Evolutionary conservation across 2,329 filamentous ascomycete species (phyloP).

Genomic region (Ascochyta lentis): DNA sequence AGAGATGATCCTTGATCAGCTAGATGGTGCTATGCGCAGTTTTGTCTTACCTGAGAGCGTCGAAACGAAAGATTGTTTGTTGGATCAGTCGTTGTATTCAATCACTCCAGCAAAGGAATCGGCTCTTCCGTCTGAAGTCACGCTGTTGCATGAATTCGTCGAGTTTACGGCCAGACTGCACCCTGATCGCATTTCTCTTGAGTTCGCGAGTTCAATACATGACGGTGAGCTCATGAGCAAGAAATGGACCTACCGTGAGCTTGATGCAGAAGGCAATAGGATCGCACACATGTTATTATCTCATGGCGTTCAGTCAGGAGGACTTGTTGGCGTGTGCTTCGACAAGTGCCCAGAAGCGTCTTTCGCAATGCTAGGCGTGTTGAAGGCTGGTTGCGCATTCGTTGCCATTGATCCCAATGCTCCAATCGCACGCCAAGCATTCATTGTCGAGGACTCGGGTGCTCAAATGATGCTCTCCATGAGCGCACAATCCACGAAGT

Average conservation of each 20-base stretch:
- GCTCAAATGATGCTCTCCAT: constrained; percentile 69
- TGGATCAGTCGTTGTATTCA: constrained; percentile 62
- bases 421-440: constrained; percentile 74
- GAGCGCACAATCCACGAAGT: constrained; percentile 50
- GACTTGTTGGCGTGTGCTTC: constrained; percentile 78
- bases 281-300: constrained; percentile 70
- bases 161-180: constrained; percentile 64
- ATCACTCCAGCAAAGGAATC: constrained; percentile 67
- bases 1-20: constrained; percentile 69
- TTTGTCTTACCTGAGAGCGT: constrained; percentile 59
- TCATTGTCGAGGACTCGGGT: constrained; percentile 77
- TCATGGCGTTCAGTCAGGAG: constrained; percentile 60
- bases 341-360: constrained; percentile 86
- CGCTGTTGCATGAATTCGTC: constrained; percentile 78
- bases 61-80: constrained; percentile 50
- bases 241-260: constrained; percentile 76
- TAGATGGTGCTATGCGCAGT: constrained; percentile 70
- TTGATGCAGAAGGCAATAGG: constrained; percentile 74
- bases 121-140: constrained; percentile 63
- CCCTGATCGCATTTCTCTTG: constrained; percentile 71
- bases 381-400: constrained; percentile 83
- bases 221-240: constrained; percentile 55
- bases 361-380: constrained; percentile 78
- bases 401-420: constrained; percentile 80
- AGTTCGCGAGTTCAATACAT: constrained; percentile 71